Conservation (phyloP, 371 early-diverging fungal genomes). For the Mortierella sp. region DNA sequence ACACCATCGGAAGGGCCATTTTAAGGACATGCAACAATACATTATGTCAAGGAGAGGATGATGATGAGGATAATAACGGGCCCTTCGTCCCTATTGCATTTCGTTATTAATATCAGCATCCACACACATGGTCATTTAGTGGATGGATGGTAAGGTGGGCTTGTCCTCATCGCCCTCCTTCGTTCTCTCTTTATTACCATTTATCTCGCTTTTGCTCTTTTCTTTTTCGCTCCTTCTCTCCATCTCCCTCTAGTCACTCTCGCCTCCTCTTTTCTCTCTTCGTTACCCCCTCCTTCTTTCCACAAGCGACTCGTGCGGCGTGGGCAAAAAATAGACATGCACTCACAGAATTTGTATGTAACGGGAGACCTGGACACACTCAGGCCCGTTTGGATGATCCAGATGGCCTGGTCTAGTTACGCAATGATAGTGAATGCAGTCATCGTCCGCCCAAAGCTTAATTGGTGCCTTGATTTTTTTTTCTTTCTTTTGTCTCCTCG, state of each 20-base stretch:
- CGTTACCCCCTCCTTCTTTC: neutral
- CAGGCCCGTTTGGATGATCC: constrained; percentile 1
- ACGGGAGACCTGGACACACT: neutral
- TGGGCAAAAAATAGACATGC: constrained; percentile 7
- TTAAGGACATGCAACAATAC: neutral
- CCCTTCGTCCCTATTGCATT: neutral
- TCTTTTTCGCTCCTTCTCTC: neutral
- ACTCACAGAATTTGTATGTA: neutral
- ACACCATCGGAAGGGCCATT: constrained; percentile 5
- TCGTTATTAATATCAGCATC: neutral
- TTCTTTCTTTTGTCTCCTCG: neutral
- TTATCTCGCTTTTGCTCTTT: neutral
- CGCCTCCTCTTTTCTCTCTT: neutral
- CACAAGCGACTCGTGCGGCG: neutral
- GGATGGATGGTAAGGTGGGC: neutral
- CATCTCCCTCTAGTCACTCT: neutral
- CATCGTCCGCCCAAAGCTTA: constrained; percentile 8
- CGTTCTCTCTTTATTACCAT: neutral
- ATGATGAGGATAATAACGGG: neutral
- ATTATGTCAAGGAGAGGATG: neutral
- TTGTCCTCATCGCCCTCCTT: neutral
- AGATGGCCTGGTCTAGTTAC: constrained; percentile 3
- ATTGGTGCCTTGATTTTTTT: constrained; percentile 7
- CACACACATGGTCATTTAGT: neutral
- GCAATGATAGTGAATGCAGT: constrained; percentile 9